Base-by-base conservation (phyloP, 495 filamentous ascomycete species). In the Monascus purpureus region DNA sequence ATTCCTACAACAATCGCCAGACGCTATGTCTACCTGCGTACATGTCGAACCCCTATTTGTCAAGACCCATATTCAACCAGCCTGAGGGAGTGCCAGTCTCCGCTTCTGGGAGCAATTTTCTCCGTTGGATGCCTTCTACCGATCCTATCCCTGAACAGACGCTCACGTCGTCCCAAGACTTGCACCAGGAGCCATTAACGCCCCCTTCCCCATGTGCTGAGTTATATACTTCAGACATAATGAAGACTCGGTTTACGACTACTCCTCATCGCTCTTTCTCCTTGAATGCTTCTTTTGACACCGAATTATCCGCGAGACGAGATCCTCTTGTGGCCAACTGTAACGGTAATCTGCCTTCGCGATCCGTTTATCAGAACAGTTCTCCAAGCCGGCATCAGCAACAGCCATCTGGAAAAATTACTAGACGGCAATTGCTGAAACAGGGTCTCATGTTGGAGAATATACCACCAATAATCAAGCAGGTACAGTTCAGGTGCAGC, bases 401-500 rank as follows among this genome's bases (percentile, higher is more conserved):
- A 8, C 49, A 52, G 16, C 39, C 43, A 0, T 56, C 59, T 0
- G 45, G 51, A 14, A 65, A 65, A 31, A 40, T 47, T 2, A 46
- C 52, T 18, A 49, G 58, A 26, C 60, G 59, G 42, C 49, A 61
- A 26, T 40, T 56, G 2, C 49, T 54, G 7, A 54, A 55, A 6
- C 59, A 61, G 11, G 55, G 50, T 24, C 36, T 65, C 13, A 55
- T 46, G 28, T 38, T 65, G 11, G 61, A 65, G 29, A 60, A 56
- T 35, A 38, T 65, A 1, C 57, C 56, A 14, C 41, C 50, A 1
- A 55, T 57, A 32, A 57, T 59, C 15, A 59, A 57, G 38, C 54
- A 63, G 36, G 61, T 65, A 0, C 61, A 63, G 25, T 65, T 65
- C 43, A 59, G 51, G 37, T 72, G 67, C 55, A 54, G 59, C 20